A percentile compares a stretch with the other conserved stretches of the same genome.
These are phyloP conservation scores for Fusarium concolor DNA, from an alignment of 2,329 filamentous ascomycete genomes.

Conservation along the genomic window DNA sequence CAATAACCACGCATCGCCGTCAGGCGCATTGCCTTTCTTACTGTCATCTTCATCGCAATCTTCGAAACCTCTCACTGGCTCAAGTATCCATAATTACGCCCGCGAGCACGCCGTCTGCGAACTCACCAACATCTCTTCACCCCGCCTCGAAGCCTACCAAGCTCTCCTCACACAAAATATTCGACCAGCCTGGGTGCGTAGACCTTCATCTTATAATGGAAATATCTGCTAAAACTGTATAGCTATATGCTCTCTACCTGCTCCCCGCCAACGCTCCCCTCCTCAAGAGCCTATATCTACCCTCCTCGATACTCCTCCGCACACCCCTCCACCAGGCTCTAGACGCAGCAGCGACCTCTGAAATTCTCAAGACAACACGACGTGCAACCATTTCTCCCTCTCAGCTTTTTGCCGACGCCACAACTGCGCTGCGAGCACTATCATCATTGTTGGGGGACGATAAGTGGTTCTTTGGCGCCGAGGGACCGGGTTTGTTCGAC, in stretches of 20 bases:
- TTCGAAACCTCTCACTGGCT: slow-evolving; percentile 55
- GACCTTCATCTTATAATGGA: background rate
- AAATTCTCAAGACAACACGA: slow-evolving; percentile 75
- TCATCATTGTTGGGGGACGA: slow-evolving; percentile 55
- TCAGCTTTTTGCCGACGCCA: slow-evolving; percentile 58
- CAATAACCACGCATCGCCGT: slow-evolving; percentile 93
- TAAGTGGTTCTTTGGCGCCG: slow-evolving; percentile 63
- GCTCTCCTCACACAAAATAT: slow-evolving; percentile 81
- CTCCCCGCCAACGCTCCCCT: slow-evolving; percentile 75
- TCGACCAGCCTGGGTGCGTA: slow-evolving; percentile 83
- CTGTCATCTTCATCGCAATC: slow-evolving; percentile 62
- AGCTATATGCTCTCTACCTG: slow-evolving; percentile 87
- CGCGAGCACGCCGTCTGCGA: slow-evolving; percentile 56
- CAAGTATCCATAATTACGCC: slow-evolving; percentile 76
- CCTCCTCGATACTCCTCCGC: slow-evolving; percentile 72
- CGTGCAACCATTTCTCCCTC: slow-evolving; percentile 49
- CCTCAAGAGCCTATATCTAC: slow-evolving; percentile 78
- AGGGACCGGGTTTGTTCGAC: slow-evolving; percentile 80
- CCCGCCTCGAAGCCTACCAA: slow-evolving; percentile 78
- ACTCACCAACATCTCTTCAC: slow-evolving; percentile 62
- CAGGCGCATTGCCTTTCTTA: slow-evolving; percentile 88
- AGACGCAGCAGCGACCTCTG: slow-evolving; percentile 76
- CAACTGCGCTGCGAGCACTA: slow-evolving; percentile 60
- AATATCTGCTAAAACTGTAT: slow-evolving; percentile 6
- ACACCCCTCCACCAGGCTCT: slow-evolving; percentile 73